Base-by-base conservation (phyloP, 139 green algal species). In the Pedinophyceae sp. region DNA sequence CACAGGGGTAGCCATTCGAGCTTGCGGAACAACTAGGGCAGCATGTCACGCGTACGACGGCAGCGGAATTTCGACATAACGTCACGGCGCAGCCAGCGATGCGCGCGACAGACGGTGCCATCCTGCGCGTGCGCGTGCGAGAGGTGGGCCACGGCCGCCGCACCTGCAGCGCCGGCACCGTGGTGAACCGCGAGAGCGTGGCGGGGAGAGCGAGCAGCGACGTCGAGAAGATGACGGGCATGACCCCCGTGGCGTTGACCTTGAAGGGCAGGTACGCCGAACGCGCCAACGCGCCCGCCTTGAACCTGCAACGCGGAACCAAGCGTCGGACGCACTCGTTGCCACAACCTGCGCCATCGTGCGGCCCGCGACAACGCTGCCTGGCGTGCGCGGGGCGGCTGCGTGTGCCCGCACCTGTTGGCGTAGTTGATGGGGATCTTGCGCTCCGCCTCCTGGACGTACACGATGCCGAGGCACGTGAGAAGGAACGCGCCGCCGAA, bases 361-460 rank as follows among this genome's bases (percentile, higher is more conserved):
- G n/a, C n/a, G n/a, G n/a, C n/a, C n/a, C n/a, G n/a, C n/a, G n/a
- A n/a, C n/a, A n/a, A n/a, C n/a, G n/a, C n/a, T n/a, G n/a, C n/a
- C n/a, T n/a, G n/a, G n/a, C n/a, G n/a, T n/a, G n/a, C n/a, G n/a
- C n/a, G n/a, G n/a, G n/a, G n/a, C n/a, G n/a, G n/a, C n/a, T n/a
- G n/a, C n/a, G n/a, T n/a, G n/a, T n/a, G n/a, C 48, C 50, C 43
- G 47, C 38, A 70, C 61, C 61, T 51, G 62, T 41, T 65, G 27
- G 80, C 82, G 60, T 98, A 98, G 70, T 95, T 95, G 72, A 98
- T 88, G 18, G 91, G 91, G 64, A 98, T 97, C 61, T 88, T 79
- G 7, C 91, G 64, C 84, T 98, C 91, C 3, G 91, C 89, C 52
- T 93, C 83, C 54, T 92, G 87, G 30, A 98, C 91, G 54, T 96